Conservation (phyloP, 495 filamentous ascomycete genomes). For the Entonaema liquescens region DNA sequence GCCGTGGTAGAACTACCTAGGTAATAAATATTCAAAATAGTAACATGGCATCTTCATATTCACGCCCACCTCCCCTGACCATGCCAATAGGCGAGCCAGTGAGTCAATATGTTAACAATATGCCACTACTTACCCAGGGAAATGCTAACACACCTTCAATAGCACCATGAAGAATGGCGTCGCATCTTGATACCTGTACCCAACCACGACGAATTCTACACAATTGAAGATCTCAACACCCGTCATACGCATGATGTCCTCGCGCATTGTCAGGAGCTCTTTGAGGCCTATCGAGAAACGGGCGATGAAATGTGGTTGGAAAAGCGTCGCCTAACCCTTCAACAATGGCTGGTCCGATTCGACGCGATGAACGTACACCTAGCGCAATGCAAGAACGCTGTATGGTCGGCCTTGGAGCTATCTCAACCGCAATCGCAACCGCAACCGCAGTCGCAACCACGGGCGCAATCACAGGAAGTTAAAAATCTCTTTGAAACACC, state of each 20-base stretch:
- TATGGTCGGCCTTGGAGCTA: background rate
- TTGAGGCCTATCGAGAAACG: background rate
- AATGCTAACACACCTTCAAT: background rate
- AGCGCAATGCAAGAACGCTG: background rate
- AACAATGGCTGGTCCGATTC: background rate
- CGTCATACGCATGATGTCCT: background rate
- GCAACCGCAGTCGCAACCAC: too few relatives aligned
- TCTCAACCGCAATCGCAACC: background rate
- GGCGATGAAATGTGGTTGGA: slow-evolving; percentile 1
- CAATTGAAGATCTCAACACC: background rate
- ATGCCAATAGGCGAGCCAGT: background rate
- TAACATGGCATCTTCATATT: background rate
- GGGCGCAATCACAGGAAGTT: background rate
- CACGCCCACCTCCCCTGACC: background rate
- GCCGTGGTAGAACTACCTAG: too few relatives aligned
- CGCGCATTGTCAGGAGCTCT: background rate
- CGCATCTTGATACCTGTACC: background rate
- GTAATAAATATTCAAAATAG: background rate
- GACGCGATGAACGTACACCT: background rate
- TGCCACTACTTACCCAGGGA: background rate
- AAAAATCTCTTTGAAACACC: background rate
- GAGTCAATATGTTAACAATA: background rate
- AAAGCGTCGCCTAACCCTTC: slow-evolving; percentile 1
- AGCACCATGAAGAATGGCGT: background rate
- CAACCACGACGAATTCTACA: background rate